Evolutionary conservation across 768 basidiomycete genomes (phyloP), one percentile per base, ranked within the genome.

Genomic region (Sistotremastrum niveocremeum): DNA sequence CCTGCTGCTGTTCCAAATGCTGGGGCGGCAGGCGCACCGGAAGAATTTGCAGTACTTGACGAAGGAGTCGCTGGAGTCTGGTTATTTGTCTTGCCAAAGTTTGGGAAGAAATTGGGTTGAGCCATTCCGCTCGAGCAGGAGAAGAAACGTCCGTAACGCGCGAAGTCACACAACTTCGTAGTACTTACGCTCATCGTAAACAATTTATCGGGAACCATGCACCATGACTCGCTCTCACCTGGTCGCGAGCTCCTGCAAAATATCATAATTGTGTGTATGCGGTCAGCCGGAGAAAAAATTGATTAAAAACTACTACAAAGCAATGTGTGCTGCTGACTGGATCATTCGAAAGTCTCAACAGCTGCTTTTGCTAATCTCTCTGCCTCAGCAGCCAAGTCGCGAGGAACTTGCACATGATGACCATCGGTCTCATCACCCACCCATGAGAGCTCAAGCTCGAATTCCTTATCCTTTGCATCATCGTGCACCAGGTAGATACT

Each of bases 371-470:
- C 95, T 61, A 82, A 81, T 47, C 68, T 69, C 60, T 95, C 86
- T 32, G 93, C 95, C 58, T 93, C 89, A 28, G 75, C 74, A 39
- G 81, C 69, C 48, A 97, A 67, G 33, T 91, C 91, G 49, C 74
- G 74, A 41, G 95, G 95, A 46, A 99, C 88, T 29, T 79, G 74
- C 29, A 77, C 70, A 63, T 97, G 91, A 41, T 80, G 60, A 45
- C 79, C 78, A 32, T 79, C 76, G 33, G 84, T 86, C 64, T 94
- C 88, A 34, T 77, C 72, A 36, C 90, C 79, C 48, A 97, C 80
- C 95, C 95, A 99, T 34, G 91, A 86, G 74, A 99, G 77, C 65
- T 99, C 95, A 30, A 99, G 76, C 60, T 98, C 95, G 52, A 99
- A 98, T 42, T 93, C 87, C 60, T 97, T 98, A 67, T 97, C 93